phyloP scores from a whole-genome alignment of 2,329 filamentous ascomycete genomes.

The Microthyrium microscopicum region DNA sequence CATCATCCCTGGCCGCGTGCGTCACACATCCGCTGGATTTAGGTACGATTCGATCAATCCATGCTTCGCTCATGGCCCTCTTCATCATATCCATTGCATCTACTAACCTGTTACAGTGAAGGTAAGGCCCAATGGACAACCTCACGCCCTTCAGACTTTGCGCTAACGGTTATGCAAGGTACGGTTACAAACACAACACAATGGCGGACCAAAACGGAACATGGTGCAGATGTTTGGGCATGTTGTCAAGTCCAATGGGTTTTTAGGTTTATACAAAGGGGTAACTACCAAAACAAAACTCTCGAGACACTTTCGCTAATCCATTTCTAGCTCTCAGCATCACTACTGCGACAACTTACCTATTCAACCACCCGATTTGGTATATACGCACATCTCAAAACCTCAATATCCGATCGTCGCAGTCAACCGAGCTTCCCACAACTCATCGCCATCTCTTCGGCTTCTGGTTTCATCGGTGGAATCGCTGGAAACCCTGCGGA shows the following conservation, averaged over 20 bases:
- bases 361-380: slow-evolving; percentile 96
- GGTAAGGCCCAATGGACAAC: slow-evolving; percentile 16
- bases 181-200: slow-evolving; percentile 67
- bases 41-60: too few species aligned
- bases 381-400: slow-evolving; percentile 87
- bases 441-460: slow-evolving; percentile 68
- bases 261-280: slow-evolving; percentile 73
- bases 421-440: slow-evolving; percentile 49
- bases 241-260: slow-evolving; percentile 58
- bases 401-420: slow-evolving; percentile 29
- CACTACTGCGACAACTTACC: slow-evolving; percentile 75
- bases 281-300: slow-evolving; percentile 25
- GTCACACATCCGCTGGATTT: slow-evolving; percentile 91
- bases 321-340: slow-evolving; percentile 54
- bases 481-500: slow-evolving; percentile 88
- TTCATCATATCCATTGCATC: slow-evolving; percentile 9
- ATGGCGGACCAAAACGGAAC: slow-evolving; percentile 52
- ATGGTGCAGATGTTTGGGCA: slow-evolving; percentile 79
- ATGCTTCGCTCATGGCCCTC: too few species aligned
- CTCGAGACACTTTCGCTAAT: neutral
- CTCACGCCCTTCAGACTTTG: neutral
- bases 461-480: slow-evolving; percentile 77
- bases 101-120: slow-evolving; percentile 25
- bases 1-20: slow-evolving; percentile 76
- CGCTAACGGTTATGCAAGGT: slow-evolving; percentile 37